Percentiles rank a stretch among this genome's conserved stretches.
Evolutionary conservation across 257 asterid genomes (phyloP).

Genomic region (Paulownia fortunei): DNA sequence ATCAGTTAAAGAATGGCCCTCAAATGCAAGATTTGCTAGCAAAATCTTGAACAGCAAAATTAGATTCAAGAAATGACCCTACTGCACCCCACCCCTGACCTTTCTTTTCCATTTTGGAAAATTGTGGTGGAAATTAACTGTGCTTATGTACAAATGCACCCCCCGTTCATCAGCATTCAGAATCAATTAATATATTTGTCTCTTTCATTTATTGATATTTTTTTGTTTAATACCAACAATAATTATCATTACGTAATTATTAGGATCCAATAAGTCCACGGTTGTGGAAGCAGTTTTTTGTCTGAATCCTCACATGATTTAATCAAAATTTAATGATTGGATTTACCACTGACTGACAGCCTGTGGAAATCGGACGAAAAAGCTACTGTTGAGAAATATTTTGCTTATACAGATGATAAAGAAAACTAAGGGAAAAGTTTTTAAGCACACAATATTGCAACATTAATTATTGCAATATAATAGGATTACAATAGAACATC

Average conservation of each 20-base stretch:
- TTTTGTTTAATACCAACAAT: not conserved
- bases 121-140: not conserved
- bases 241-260: not conserved
- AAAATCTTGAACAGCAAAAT: not conserved
- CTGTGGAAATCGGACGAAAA: not conserved
- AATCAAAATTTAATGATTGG: not conserved
- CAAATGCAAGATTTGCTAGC: not conserved
- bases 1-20: not conserved
- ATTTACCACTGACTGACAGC: not conserved
- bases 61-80: constrained; percentile 17
- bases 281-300: constrained; percentile 20
- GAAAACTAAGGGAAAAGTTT: too few relatives aligned
- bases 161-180: too few relatives aligned
- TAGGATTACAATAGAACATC: too few relatives aligned
- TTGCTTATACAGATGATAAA: too few relatives aligned
- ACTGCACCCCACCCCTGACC: not conserved
- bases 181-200: not conserved
- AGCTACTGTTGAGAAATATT: not conserved
- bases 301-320: constrained; percentile 19
- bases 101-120: not conserved
- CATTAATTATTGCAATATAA: too few relatives aligned
- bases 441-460: too few relatives aligned
- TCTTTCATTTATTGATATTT: not conserved
- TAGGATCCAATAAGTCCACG: constrained; percentile 18
- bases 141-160: too few relatives aligned